phyloP scores from a whole-genome alignment of 1,284 basidiomycete genomes.

The Pholiota adiposa region DNA sequence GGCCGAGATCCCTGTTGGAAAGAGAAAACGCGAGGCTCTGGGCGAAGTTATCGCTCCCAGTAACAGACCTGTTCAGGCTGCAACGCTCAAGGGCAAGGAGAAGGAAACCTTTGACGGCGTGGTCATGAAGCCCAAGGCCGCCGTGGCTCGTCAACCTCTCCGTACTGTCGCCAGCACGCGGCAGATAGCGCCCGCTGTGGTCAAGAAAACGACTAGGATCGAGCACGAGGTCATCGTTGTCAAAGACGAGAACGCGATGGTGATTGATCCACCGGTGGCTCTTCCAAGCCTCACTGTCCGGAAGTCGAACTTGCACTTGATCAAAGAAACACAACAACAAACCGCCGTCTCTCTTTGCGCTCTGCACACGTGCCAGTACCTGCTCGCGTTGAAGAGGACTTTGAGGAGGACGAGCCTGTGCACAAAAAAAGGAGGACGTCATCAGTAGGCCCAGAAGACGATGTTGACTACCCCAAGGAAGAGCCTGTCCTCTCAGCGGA shows the following conservation, averaged over 20 bases:
- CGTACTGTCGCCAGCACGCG: constrained; percentile 24
- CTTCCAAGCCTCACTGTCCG: constrained; percentile 49
- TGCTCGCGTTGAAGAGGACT: constrained; percentile 41
- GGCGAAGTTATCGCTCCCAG: constrained; percentile 66
- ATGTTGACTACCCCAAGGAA: constrained; percentile 40
- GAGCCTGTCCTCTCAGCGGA: constrained; percentile 33
- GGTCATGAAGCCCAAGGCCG: constrained; percentile 22
- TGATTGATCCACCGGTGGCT: constrained; percentile 51
- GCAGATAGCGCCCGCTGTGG: constrained; percentile 19
- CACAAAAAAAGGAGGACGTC: constrained; percentile 78
- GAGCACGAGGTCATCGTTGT: constrained; percentile 32
- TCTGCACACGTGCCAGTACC: constrained; percentile 8
- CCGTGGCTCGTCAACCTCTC: constrained; percentile 25
- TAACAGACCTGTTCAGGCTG: constrained; percentile 27
- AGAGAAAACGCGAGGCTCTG: constrained; percentile 77
- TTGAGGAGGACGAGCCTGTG: constrained; percentile 53
- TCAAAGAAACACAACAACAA: constrained; percentile 38
- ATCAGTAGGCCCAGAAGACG: constrained; percentile 66
- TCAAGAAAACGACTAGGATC: constrained; percentile 39
- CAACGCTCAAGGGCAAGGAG: constrained; percentile 26
- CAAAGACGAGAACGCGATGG: constrained; percentile 60
- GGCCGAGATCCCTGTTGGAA: constrained; percentile 48
- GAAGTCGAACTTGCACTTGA: constrained; percentile 41
- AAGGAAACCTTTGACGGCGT: constrained; percentile 29
- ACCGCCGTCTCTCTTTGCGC: constrained; percentile 36